Percentiles rank a stretch among this genome's conserved stretches.
phyloP scores from a whole-genome alignment of 306 rosid genomes.

The Corylus avellana region DNA sequence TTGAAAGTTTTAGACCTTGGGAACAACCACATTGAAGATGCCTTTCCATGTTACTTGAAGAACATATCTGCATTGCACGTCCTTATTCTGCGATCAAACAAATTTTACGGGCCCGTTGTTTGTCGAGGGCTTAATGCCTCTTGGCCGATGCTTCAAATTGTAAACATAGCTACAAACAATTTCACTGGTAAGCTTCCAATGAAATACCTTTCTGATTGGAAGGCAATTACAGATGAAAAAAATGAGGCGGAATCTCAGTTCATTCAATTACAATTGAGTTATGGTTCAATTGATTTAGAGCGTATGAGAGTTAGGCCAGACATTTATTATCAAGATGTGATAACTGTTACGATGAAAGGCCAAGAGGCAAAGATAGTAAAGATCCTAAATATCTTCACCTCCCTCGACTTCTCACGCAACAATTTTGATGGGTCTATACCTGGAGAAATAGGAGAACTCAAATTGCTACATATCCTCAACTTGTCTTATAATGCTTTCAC shows the following conservation, averaged over 20 bases:
- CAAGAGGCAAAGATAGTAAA: conserved; percentile 7
- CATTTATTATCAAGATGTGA: conserved; percentile 37
- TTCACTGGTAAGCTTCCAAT: conserved; percentile 39
- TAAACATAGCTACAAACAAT: conserved; percentile 46
- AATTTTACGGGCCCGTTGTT: conserved; percentile 2
- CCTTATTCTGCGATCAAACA: conserved; percentile 39
- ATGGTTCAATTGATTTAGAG: too few species aligned
- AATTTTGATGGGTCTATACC: conserved; percentile 48
- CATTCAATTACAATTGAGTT: too few species aligned
- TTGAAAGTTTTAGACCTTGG: conserved; percentile 46
- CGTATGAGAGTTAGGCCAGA: too few species aligned
- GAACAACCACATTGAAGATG: conserved; percentile 15
- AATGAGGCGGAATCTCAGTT: not conserved
- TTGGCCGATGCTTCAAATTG: conserved; percentile 51
- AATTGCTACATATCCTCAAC: conserved; percentile 42
- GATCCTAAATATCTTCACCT: conserved; percentile 39
- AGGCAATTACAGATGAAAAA: conserved; percentile 41
- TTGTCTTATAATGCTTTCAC: conserved; percentile 47
- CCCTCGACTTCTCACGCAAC: conserved; percentile 55
- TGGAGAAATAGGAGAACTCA: conserved; percentile 32
- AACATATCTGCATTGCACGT: conserved; percentile 22
- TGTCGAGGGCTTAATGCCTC: conserved; percentile 19
- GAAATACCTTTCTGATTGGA: conserved; percentile 37
- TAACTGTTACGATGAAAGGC: conserved; percentile 42
- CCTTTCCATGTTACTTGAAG: conserved; percentile 20